Base-by-base conservation (phyloP, 2,329 filamentous ascomycete species). In the Fusarium protoensiforme region DNA sequence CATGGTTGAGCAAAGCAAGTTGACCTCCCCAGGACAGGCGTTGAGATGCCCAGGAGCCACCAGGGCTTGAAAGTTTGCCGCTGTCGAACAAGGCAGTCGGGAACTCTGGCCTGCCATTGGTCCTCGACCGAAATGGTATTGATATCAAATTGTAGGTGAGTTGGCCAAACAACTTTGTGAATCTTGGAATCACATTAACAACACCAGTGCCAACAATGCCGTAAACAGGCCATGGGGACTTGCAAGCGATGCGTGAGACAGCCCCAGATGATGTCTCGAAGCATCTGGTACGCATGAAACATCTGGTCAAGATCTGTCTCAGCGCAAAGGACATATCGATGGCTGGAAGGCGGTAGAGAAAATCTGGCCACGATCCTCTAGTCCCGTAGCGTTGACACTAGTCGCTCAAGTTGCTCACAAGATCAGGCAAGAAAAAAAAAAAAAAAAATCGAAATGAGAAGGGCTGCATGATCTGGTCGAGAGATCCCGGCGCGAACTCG, bases 401-500 rank as follows among this genome's bases (percentile, higher is more conserved):
- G 73, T 54, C 67, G 67, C 67, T 77, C 67, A 74, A 78, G 75
- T 51, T 71, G 67, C 67, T 77, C 67, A 74, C 61, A 74, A 65
- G 64, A 69, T 74, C 65, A 75, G 61, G 72, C 64, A 73, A 75
- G 65, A 43, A 65, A 65, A 71, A 69, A 67, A n/a, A n/a, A n/a
- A 48, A 64, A 65, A 71, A 69, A 67, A 41, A 65, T 60, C 65
- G 57, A 73, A 77, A 72, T 69, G 63, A 68, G 53, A 69, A 72
- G 64, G 64, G 67, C 71, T 75, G 76, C 75, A 75, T 75, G 69
- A 72, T 73, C 61, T 72, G 62, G 75, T 75, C 69, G 61, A 77
- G 62, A 65, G 68, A 77, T 71, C 69, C 76, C 76, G 76, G 76
- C 72, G 72, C 73, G 75, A 77, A 72, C 68, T 78, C 75, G 76